Base-by-base conservation (phyloP, 2,329 filamentous ascomycete genomes). In the Beauveria varroae region DNA sequence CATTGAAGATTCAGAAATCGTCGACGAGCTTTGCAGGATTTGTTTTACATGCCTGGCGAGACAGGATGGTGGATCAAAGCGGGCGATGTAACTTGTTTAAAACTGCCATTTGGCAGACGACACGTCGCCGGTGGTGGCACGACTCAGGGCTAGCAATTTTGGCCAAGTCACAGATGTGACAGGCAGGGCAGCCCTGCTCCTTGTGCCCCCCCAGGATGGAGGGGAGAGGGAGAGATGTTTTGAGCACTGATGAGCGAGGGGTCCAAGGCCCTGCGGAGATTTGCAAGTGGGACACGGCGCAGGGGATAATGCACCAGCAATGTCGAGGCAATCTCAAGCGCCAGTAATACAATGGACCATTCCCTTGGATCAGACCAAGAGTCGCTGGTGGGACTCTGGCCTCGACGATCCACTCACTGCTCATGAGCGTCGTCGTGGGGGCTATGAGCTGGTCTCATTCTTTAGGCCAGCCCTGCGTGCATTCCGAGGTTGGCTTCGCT, bases 301-400 rank as follows among this genome's bases (percentile, higher is more conserved):
- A 50, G 59, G 44, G 59, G 46, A 61, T 51, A 50, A n/a, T 43
- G 47, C 22, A 24, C 6, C 41, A 46, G 44, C 28, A 55, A 55
- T 51, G 51, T 41, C 53, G 53, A 57, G 50, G 50, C 58, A 54
- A 60, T 60, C 51, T 60, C 57, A 57, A 62, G 53, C 52, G 51
- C 49, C 20, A 46, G 49, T 53, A 53, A 34, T 41, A 50, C 52
- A 55, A 56, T 41, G 59, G 53, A 57, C 53, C 60, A 57, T 57
- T 62, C 60, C 40, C 60, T 62, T 62, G 60, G 53, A 57, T 57
- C 60, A 62, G 54, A 60, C 41, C 58, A 55, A 60, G 52, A 40
- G 46, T 44, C 40, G 41, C 28, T 40, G 57, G 57, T 60, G 57
- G 57, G 57, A 60, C 57, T 26, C 46, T 46, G 57, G 50, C 54